Evolutionary conservation across 306 rosid species (phyloP), one percentile per base, ranked within the genome.

Genomic region (Casuarina cunninghamiana): DNA sequence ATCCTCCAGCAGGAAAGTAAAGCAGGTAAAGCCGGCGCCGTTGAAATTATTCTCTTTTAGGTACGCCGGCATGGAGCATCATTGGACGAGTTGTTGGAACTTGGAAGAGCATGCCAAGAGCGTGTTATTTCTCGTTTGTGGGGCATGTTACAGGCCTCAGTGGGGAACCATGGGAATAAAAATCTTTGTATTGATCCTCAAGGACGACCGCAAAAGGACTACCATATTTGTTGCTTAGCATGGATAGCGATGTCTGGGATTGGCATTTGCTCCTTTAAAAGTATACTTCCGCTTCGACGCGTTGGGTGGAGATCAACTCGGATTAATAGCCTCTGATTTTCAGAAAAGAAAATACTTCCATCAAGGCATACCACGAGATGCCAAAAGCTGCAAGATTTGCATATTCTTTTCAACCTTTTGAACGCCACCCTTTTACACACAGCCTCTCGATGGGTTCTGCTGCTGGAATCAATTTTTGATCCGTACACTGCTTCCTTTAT

Each of bases 91-190:
- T 67, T 72, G 74, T 65, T 73, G 57, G 35, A 57, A 7, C 9
- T 57, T 57, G 19, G 78, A 69, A 73, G 67, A 39, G 53, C 63
- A 74, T 78, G 6, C 35, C 32, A 26, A 26, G 32, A 26, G 32
- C 32, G 32, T 26, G 32, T 26, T 65, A 55, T 51, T 46, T 26
- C 71, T 8, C 76, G 71, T 72, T 44, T 63, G 91, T 90, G 89
- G 90, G 90, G 46, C 83, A 81, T 74, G 65, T 72, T 69, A 77
- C 74, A 79, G 83, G 85, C 54, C 86, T 78, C 82, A 78, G 86
- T 19, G 85, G 93, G 91, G 89, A 87, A 86, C 93, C 89, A 77
- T 76, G 4, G 77, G 96, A 87, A 88, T 85, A 80, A 89, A 84
- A 84, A 85, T 84, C 87, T 83, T 81, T 84, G 13, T 69, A 39